phyloP scores from a whole-genome alignment of 805 yeast species.

The Saccharomycopsis selenospora region DNA sequence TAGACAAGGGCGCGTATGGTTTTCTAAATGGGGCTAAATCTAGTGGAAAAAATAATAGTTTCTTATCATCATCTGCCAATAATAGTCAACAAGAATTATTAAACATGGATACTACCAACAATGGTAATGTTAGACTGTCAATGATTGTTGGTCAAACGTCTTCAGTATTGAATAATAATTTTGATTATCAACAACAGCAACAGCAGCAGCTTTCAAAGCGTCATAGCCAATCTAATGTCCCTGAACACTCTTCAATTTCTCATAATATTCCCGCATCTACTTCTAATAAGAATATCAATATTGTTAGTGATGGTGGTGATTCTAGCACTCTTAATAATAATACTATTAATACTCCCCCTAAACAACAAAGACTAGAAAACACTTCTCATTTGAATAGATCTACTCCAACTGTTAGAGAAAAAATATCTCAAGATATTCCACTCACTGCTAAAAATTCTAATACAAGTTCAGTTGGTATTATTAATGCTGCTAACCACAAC shows the following conservation, averaged over 20 bases:
- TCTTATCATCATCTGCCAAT: neutral
- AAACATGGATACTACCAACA: neutral
- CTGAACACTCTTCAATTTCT: neutral
- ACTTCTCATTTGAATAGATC: slow-evolving; percentile 1
- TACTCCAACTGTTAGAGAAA: slow-evolving; percentile 10
- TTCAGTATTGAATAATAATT: too few relatives aligned
- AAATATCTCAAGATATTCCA: slow-evolving; percentile 1
- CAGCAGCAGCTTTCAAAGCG: neutral
- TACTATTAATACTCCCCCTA: neutral
- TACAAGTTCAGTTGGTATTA: neutral
- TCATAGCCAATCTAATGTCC: neutral
- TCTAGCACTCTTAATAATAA: neutral
- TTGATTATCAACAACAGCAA: too few relatives aligned
- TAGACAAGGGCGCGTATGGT: too few relatives aligned
- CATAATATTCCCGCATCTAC: neutral
- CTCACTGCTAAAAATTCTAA: neutral
- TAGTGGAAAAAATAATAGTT: too few relatives aligned
- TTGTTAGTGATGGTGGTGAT: neutral
- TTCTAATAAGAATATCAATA: neutral
- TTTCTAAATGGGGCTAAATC: too few relatives aligned
- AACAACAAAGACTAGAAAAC: neutral
- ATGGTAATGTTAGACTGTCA: neutral
- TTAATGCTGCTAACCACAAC: neutral
- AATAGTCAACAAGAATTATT: neutral
- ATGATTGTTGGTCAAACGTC: neutral